Percentiles rank a stretch among this genome's conserved stretches.
phyloP scores from a whole-genome alignment of 2,329 filamentous ascomycete genomes.

The Pestalotiopsis fici region DNA sequence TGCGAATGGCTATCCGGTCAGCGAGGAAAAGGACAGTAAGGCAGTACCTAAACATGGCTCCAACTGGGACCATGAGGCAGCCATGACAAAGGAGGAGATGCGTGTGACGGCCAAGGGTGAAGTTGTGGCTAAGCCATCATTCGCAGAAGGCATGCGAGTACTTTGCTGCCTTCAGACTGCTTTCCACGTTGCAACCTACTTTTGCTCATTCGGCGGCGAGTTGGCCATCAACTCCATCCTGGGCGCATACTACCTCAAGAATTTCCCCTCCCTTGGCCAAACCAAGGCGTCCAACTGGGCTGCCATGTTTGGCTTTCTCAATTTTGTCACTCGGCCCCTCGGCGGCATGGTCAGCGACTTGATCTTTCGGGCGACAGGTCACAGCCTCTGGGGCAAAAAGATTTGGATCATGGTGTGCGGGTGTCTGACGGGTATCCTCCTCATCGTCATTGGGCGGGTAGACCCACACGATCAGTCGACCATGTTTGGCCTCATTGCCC shows the following conservation, averaged over 20 bases:
- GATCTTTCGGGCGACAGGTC: conserved; percentile 40
- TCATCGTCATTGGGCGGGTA: conserved; percentile 63
- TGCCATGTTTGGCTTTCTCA: conserved; percentile 75
- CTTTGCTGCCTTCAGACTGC: conserved; percentile 55
- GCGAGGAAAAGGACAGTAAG: conserved; percentile 40
- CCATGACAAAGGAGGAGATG: conserved; percentile 50
- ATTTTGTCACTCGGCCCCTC: conserved; percentile 66
- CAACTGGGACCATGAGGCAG: conserved; percentile 43
- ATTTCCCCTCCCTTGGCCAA: conserved; percentile 59
- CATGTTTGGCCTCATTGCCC: conserved; percentile 76
- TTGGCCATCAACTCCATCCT: conserved; percentile 64
- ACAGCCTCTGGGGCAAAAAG: conserved; percentile 45
- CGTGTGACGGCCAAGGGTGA: conserved; percentile 56
- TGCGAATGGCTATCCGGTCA: conserved; percentile 42
- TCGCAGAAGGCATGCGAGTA: conserved; percentile 46
- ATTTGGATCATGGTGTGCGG: conserved; percentile 66
- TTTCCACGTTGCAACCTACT: conserved; percentile 58
- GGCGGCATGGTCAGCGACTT: conserved; percentile 60
- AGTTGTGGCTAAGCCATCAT: conserved; percentile 56
- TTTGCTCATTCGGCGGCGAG: conserved; percentile 65
- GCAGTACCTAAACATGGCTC: conserved; percentile 18
- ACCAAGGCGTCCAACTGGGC: conserved; percentile 63
- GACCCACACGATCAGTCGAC: conserved; percentile 62
- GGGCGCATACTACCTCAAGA: conserved; percentile 58
- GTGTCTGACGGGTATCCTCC: conserved; percentile 57